A percentile compares a stretch with the other conserved stretches of the same genome.
Evolutionary conservation across 345 rosid species (phyloP).

Genomic region (Citrus maxima): DNA sequence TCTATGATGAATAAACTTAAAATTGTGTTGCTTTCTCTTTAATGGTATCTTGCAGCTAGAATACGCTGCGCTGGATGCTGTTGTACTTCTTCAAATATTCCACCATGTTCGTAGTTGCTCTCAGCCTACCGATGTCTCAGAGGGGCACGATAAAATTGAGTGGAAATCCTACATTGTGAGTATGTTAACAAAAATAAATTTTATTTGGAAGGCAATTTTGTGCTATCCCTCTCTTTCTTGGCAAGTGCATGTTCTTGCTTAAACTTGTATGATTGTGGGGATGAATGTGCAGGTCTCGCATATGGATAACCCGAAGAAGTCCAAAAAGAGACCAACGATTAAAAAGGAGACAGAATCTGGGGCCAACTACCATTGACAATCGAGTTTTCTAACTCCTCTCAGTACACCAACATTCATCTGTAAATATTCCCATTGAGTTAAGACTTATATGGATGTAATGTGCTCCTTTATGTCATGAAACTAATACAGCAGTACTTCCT

Average conservation of each 20-base stretch:
- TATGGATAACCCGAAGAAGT: constrained; percentile 45
- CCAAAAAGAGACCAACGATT: constrained; percentile 28
- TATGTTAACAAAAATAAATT: neutral
- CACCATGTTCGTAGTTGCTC: constrained; percentile 38
- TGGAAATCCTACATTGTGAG: constrained; percentile 88
- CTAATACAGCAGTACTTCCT: neutral
- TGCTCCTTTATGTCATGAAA: neutral
- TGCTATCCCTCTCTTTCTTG: neutral
- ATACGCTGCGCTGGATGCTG: constrained; percentile 93
- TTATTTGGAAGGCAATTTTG: neutral
- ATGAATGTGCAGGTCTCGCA: constrained; percentile 47
- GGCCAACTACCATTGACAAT: neutral
- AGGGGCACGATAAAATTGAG: constrained; percentile 39
- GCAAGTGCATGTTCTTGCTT: neutral
- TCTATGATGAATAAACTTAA: neutral
- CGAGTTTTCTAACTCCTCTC: neutral
- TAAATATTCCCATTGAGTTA: neutral
- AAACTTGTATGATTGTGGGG: neutral
- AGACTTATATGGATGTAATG: neutral
- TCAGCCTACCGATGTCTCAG: constrained; percentile 33
- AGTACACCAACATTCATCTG: neutral
- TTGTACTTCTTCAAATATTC: constrained; percentile 81
- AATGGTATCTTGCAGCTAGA: constrained; percentile 55
- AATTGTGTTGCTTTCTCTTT: no score
- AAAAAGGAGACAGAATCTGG: neutral